Conservation (phyloP, 176 grass and related monocot genomes). For the Aegilops speltoides region DNA sequence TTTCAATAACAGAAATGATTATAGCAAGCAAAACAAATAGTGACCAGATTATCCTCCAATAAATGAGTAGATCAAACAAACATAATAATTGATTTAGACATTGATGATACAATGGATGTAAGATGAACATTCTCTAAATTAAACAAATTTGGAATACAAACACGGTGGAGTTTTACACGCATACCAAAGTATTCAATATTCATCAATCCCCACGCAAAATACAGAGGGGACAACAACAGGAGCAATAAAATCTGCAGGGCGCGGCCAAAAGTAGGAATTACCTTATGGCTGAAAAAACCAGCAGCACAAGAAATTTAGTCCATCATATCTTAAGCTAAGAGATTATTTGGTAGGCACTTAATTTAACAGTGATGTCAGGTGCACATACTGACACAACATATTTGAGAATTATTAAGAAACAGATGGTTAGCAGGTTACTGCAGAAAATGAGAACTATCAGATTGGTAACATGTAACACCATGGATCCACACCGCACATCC, state of each 20-base stretch:
- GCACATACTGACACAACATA: neutral
- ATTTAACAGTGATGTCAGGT: neutral
- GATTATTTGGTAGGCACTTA: neutral
- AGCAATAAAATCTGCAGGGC: neutral
- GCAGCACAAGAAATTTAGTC: too few relatives aligned
- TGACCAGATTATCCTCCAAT: neutral
- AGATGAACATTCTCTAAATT: neutral
- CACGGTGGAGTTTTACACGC: neutral
- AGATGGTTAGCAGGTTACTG: neutral
- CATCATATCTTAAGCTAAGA: neutral
- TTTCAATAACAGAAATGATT: constrained; percentile 5
- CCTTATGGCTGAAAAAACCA: neutral
- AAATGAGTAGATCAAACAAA: neutral
- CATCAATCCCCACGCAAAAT: neutral
- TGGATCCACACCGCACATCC: neutral
- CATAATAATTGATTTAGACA: neutral
- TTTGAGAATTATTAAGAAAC: neutral
- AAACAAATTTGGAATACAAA: neutral
- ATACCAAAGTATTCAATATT: neutral
- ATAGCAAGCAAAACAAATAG: neutral
- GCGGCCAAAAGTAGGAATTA: neutral
- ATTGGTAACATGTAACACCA: neutral
- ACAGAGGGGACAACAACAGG: neutral
- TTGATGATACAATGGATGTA: neutral
- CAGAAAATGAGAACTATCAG: neutral